A percentile compares a stretch with the other conserved stretches of the same genome.
These are phyloP conservation scores for Nannochloris sp. DNA, from an alignment of 139 green algal species.

Conservation along the genomic window DNA sequence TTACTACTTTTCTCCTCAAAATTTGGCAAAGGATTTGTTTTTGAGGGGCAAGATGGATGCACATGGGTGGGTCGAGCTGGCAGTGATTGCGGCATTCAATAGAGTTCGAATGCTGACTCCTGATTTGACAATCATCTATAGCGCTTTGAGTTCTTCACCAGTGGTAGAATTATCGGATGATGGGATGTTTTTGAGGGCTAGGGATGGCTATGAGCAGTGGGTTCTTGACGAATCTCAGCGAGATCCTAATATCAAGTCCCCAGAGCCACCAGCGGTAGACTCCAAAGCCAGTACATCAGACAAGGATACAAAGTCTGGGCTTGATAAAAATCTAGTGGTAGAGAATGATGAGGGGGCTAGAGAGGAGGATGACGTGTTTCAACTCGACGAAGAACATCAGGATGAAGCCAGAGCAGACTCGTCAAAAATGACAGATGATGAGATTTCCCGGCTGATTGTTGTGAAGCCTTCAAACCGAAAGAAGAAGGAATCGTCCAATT, in stretches of 20 bases:
- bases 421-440: conserved; percentile 26
- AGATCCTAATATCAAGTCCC: conserved; percentile 24
- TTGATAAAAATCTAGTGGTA: conserved; percentile 5
- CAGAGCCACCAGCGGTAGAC: conserved; percentile 10
- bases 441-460: conserved; percentile 51
- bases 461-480: conserved; percentile 40
- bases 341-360: conserved; percentile 29
- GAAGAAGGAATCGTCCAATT: background rate
- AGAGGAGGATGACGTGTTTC: conserved; percentile 65
- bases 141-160: conserved; percentile 18
- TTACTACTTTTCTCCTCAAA: conserved; percentile 95
- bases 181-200: conserved; percentile 38
- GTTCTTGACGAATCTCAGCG: conserved; percentile 54
- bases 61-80: conserved; percentile 81
- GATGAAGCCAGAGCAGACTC: conserved; percentile 12
- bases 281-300: background rate
- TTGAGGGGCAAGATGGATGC: conserved; percentile 89
- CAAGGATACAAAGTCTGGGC: background rate
- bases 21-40: conserved; percentile 91
- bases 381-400: conserved; percentile 50
- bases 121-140: conserved; percentile 66
- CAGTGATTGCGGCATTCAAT: conserved; percentile 83
- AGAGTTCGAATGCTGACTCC: conserved; percentile 84
- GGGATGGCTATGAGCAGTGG: conserved; percentile 56
- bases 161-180: conserved; percentile 51